Conservation (phyloP, 208 protist species). For the Trichomonas vaginalis region DNA sequence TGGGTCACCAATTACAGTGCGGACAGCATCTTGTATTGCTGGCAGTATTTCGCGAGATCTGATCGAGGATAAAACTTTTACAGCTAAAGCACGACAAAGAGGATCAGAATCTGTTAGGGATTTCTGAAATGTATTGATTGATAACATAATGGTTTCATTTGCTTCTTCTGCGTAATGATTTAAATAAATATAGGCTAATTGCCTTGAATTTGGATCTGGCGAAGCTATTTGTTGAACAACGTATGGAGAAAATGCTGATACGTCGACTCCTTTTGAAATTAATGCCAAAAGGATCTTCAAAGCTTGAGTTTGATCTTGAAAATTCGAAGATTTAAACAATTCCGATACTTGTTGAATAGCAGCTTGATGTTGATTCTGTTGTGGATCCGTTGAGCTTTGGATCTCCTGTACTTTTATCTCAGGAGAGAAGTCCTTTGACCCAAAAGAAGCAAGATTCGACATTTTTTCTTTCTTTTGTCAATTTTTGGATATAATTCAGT, state of each 20-base stretch:
- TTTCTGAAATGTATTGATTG: neutral
- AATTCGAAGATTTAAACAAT: neutral
- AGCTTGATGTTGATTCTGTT: neutral
- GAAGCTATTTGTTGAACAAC: neutral
- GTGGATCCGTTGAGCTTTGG: neutral
- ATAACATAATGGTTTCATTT: neutral
- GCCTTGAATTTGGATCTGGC: neutral
- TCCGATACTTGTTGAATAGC: neutral
- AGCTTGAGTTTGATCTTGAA: neutral
- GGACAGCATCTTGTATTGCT: neutral
- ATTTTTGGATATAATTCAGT: too few species aligned
- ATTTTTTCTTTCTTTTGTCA: too few species aligned
- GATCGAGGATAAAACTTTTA: neutral
- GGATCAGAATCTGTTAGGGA: constrained; percentile 10
- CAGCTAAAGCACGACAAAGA: neutral
- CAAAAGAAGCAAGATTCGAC: neutral
- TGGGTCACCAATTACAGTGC: neutral
- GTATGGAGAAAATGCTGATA: neutral
- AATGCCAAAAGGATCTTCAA: neutral
- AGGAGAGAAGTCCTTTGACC: neutral
- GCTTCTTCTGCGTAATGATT: neutral
- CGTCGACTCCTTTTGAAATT: neutral
- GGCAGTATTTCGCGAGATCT: neutral
- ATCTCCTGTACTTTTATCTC: neutral
- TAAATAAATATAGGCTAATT: neutral